Percentiles rank a stretch among this genome's conserved stretches.
Evolutionary conservation across 75 land plant species (phyloP).

Genomic region (Sequoia sempervirens): DNA sequence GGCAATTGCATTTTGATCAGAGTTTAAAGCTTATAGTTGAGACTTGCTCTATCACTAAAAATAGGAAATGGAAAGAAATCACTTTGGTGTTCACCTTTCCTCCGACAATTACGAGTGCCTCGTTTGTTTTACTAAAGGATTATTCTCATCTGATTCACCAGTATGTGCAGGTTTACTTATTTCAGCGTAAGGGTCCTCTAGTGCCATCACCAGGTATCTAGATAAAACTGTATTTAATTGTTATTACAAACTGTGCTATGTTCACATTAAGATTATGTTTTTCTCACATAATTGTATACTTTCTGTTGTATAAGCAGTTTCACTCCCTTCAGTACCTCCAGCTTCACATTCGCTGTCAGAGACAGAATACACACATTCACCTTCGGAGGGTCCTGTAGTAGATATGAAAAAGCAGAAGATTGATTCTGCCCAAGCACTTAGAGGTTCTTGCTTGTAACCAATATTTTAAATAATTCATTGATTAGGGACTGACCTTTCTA

Average conservation of each 20-base stretch:
- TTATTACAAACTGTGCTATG: neutral
- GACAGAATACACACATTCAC: neutral
- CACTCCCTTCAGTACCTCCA: slow-evolving; percentile 14
- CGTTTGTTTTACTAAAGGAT: slow-evolving; percentile 25
- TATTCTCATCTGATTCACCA: slow-evolving; percentile 24
- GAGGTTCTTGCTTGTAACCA: slow-evolving; percentile 10
- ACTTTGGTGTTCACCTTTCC: slow-evolving; percentile 28
- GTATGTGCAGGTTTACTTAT: slow-evolving; percentile 36
- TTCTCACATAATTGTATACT: neutral
- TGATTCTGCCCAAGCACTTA: neutral
- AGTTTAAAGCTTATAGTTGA: neutral
- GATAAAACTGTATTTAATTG: neutral
- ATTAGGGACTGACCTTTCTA: neutral
- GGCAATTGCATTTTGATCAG: neutral
- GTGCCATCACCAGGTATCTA: slow-evolving; percentile 12
- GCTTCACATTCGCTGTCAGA: neutral
- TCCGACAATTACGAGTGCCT: slow-evolving; percentile 31
- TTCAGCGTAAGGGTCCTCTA: slow-evolving; percentile 8
- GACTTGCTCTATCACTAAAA: neutral
- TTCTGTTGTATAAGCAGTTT: neutral
- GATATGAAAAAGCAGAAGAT: slow-evolving; percentile 9
- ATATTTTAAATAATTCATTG: neutral
- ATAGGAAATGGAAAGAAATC: slow-evolving; percentile 33
- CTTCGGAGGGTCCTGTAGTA: slow-evolving; percentile 3
- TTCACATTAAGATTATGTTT: neutral